Base-by-base conservation (phyloP, 2,329 filamentous ascomycete species). In the Aspergillus sclerotialis region DNA sequence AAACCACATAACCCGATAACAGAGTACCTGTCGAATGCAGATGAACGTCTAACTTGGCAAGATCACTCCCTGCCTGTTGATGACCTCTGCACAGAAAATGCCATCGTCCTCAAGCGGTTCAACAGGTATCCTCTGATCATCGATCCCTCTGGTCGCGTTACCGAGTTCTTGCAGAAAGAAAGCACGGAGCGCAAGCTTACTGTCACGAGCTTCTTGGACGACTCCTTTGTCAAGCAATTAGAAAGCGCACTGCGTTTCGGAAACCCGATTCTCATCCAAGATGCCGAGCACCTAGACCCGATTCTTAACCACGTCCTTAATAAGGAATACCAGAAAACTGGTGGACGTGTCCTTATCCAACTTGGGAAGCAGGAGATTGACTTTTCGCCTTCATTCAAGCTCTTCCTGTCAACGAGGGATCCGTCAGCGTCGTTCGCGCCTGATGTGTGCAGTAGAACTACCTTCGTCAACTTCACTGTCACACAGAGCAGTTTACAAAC, bases 381-480 rank as follows among this genome's bases (percentile, higher is more conserved):
- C 63, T 98, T 98, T 66, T 98, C 92, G 32, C 90, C 92, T 2
- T 80, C 89, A 0, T 98, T 98, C 74, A 92, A 83, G 66, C 75
- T 98, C 19, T 98, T 94, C 60, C 70, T 98, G 25, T 95, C 90
- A 0, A 98, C 93, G 2, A 76, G 90, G 52, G 92, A 98, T 67
- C 93, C 93, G 1, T 98, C 93, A 27, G 90, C 92, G 16, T 86
- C 82, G 6, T 98, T 98, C 60, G 80, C 92, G 6, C 93, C 92
- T 1, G 92, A 98, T 56, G 87, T 98, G 44, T 98, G 93, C 78
- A 94, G 88, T 71, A 79, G 93, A 53, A 96, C 92, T 5, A 98
- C 93, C 0, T 94, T 98, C 64, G 92, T 98, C 74, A 98, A 98
- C 67, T 98, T 98, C 52, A 96, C 93, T 1, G 90, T 98, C 43